phyloP scores from a whole-genome alignment of 202 grass and related monocot genomes.

The Dendrocalamus latiflorus region DNA sequence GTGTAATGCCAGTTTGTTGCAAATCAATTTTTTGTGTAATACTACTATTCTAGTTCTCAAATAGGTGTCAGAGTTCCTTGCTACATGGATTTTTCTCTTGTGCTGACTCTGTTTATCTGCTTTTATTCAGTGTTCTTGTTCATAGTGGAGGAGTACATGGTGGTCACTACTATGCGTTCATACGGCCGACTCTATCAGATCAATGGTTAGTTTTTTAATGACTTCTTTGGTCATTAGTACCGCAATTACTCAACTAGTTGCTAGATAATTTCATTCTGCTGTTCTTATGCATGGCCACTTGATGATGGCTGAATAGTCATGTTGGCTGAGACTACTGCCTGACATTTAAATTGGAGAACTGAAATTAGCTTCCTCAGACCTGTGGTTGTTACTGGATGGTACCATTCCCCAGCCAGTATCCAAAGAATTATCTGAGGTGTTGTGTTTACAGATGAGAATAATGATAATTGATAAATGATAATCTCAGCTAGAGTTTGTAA shows the following conservation, averaged over 20 bases:
- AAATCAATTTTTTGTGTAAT: constrained; percentile 4
- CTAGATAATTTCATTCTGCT: background rate
- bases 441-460: background rate
- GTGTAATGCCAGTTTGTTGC: background rate
- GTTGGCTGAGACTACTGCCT: no score
- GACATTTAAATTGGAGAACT: background rate
- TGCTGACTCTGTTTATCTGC: constrained; percentile 34
- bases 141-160: constrained; percentile 92
- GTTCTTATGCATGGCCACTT: constrained; percentile 1
- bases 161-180: constrained; percentile 81
- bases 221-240: constrained; percentile 9
- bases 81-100: constrained; percentile 4
- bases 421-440: background rate
- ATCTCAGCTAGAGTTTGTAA: background rate
- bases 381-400: background rate
- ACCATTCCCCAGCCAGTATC: background rate
- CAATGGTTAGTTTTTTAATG: constrained; percentile 56
- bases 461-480: background rate
- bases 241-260: constrained; percentile 3
- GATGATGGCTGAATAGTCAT: background rate
- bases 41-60: constrained; percentile 4
- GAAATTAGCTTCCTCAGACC: background rate
- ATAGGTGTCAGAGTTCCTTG: background rate
- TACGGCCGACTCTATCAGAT: constrained; percentile 62
- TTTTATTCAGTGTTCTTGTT: constrained; percentile 73